A percentile compares a stretch with the other conserved stretches of the same genome.
These are phyloP conservation scores for Penicillium sp. DNA, from an alignment of 2,329 filamentous ascomycete species.

Conservation along the genomic window DNA sequence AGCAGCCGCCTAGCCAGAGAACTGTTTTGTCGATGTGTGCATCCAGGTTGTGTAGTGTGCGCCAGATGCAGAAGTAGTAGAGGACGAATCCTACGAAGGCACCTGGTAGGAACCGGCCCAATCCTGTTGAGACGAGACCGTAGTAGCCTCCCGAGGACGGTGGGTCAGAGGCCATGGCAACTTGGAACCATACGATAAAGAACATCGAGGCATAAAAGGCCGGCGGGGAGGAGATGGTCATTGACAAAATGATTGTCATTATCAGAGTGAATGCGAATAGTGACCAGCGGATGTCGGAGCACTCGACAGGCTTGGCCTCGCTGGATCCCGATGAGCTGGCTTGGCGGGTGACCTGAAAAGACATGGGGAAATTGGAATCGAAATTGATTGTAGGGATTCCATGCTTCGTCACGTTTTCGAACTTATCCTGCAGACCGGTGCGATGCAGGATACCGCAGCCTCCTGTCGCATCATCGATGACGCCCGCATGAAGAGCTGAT, in stretches of 20 bases:
- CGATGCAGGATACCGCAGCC: constrained; percentile 62
- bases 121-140: constrained; percentile 57
- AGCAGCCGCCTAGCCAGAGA: constrained; percentile 64
- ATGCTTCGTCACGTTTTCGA: constrained; percentile 50
- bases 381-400: constrained; percentile 59
- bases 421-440: constrained; percentile 55
- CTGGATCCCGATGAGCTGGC: constrained; percentile 27
- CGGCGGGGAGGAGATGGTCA: constrained; percentile 61
- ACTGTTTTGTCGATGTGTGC: constrained; percentile 65
- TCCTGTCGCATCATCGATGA: constrained; percentile 58
- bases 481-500: constrained; percentile 63
- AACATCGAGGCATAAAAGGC: constrained; percentile 62
- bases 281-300: constrained; percentile 62
- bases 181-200: constrained; percentile 62
- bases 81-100: constrained; percentile 62
- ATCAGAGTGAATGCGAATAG: constrained; percentile 59
- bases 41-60: constrained; percentile 54
- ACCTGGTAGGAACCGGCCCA: constrained; percentile 63
- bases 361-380: constrained; percentile 61
- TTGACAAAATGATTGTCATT: constrained; percentile 58
- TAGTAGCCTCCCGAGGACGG: constrained; percentile 58
- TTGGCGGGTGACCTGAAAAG: constrained; percentile 44
- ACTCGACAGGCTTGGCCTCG: constrained; percentile 40
- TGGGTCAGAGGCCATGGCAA: constrained; percentile 64
- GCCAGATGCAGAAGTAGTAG: constrained; percentile 59